These are phyloP conservation scores for Smallanthus sonchifolius DNA, from an alignment of 129 eudicot species.

Conservation along the genomic window DNA sequence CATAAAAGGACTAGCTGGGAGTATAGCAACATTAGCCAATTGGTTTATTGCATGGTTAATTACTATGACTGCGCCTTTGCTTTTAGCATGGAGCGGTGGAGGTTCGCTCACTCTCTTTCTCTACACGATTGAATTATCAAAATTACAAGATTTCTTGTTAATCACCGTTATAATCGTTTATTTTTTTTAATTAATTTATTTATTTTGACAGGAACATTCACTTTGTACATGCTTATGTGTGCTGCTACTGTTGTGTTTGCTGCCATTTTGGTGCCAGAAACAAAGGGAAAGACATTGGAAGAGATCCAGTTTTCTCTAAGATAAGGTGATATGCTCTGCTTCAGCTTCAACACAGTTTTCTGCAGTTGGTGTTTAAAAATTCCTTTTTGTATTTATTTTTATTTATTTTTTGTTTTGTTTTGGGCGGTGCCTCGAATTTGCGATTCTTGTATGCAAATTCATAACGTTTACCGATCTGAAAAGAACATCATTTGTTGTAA, in stretches of 20 bases:
- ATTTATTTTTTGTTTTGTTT: neutral
- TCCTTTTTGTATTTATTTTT: neutral
- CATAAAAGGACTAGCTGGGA: slow-evolving; percentile 95
- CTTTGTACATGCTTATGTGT: slow-evolving; percentile 55
- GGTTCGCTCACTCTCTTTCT: slow-evolving; percentile 39
- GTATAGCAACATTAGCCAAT: slow-evolving; percentile 73
- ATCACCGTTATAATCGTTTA: neutral
- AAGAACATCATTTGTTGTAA: neutral
- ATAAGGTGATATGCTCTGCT: slow-evolving; percentile 15
- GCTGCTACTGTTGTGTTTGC: slow-evolving; percentile 61
- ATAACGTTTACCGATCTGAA: neutral
- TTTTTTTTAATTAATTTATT: neutral
- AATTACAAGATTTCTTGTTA: neutral
- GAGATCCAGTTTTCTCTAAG: slow-evolving; percentile 85
- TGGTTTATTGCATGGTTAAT: slow-evolving; percentile 78
- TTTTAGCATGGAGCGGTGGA: slow-evolving; percentile 85
- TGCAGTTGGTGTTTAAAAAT: slow-evolving; percentile 5
- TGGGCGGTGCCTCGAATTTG: neutral
- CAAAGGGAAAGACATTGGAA: slow-evolving; percentile 89
- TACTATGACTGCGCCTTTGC: slow-evolving; percentile 79
- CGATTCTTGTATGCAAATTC: slow-evolving; percentile 15
- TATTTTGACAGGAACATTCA: slow-evolving; percentile 62
- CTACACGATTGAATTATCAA: neutral
- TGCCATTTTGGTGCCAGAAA: slow-evolving; percentile 76
- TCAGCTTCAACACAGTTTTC: neutral